These are phyloP conservation scores for Taphrina pruni DNA, from an alignment of 1,139 yeast species.

Conservation along the genomic window DNA sequence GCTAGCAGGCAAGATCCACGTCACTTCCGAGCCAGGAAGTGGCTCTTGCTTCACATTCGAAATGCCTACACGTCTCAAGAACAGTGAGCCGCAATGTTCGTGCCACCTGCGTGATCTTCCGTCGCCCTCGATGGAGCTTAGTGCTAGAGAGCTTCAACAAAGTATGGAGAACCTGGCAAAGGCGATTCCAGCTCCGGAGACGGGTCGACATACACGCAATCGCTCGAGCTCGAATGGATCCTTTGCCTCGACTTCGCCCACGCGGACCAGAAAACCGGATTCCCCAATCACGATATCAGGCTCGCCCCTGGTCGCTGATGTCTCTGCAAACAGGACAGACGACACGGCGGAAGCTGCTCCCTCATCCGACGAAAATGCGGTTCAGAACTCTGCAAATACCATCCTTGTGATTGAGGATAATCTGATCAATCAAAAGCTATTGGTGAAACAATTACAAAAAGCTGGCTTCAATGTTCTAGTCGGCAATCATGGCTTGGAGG, in stretches of 20 bases:
- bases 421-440: slow-evolving; percentile 39
- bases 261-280: background rate
- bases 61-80: slow-evolving; percentile 37
- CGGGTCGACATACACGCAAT: slow-evolving; percentile 9
- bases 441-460: slow-evolving; percentile 36
- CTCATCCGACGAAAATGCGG: background rate
- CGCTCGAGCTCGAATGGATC: slow-evolving; percentile 4
- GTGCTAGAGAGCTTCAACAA: slow-evolving; percentile 2
- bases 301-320: background rate
- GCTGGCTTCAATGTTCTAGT: slow-evolving; percentile 39
- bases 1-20: slow-evolving; percentile 45
- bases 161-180: slow-evolving; percentile 13
- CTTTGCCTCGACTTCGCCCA: background rate
- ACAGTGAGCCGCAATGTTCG: background rate
- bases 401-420: slow-evolving; percentile 41
- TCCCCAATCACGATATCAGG: slow-evolving; percentile 8
- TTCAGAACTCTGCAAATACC: background rate
- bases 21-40: slow-evolving; percentile 12
- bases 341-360: background rate
- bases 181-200: slow-evolving; percentile 10
- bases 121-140: background rate
- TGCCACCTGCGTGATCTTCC: background rate
- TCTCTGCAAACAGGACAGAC: background rate
- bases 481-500: slow-evolving; percentile 42
- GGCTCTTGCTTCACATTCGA: slow-evolving; percentile 45